Conservation (phyloP, 129 eudicot genomes). For the Lactuca saligna region DNA sequence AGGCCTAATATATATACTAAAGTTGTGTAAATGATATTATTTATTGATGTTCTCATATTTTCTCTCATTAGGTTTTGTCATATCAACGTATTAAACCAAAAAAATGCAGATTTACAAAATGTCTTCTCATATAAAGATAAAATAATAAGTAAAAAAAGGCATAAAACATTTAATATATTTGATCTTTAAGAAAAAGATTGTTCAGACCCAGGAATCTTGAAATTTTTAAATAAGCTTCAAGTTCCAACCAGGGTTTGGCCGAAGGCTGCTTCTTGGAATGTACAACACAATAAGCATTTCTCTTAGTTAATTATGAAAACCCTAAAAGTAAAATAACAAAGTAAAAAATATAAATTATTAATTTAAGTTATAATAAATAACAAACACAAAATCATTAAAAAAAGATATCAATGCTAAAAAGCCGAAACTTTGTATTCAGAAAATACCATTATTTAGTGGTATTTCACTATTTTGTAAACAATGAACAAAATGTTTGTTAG, state of each 20-base stretch:
- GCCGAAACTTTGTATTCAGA: no score
- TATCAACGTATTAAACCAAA: no score
- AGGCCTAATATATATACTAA: no score
- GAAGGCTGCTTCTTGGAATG: slow-evolving; percentile 32
- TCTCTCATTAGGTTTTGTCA: neutral
- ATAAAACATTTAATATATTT: neutral
- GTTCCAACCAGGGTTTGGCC: slow-evolving; percentile 28
- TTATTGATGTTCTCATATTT: neutral
- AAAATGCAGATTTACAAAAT: no score
- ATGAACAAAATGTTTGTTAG: no score
- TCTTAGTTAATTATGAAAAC: neutral
- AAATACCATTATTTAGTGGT: no score
- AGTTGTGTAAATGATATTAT: no score
- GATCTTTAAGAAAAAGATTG: slow-evolving; percentile 1
- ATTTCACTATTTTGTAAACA: no score
- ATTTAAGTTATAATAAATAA: no score
- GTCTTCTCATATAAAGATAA: neutral
- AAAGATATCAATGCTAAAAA: no score
- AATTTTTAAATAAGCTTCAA: slow-evolving; percentile 30
- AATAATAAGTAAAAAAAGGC: neutral
- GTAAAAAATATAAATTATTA: no score
- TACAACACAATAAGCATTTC: slow-evolving; percentile 6
- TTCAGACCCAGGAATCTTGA: slow-evolving; percentile 10
- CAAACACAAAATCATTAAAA: no score
- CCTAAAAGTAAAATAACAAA: neutral